Conservation (phyloP, 2,329 filamentous ascomycete species). For the Triangularia verruculosa region DNA sequence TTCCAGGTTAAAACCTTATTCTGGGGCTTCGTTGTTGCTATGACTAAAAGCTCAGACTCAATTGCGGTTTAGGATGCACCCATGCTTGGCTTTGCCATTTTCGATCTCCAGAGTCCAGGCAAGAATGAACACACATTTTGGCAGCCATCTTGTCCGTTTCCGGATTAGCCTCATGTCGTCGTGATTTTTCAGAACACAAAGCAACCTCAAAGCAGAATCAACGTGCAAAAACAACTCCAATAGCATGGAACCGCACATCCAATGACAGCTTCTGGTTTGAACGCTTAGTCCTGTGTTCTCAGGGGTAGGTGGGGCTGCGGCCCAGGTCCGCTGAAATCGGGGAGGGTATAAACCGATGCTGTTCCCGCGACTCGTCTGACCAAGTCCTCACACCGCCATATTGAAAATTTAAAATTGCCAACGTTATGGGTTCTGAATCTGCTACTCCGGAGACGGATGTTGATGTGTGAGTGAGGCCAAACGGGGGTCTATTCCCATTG, state of each 20-base stretch:
- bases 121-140: too few species aligned
- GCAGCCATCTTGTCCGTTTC: background rate
- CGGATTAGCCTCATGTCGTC: background rate
- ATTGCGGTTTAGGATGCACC: background rate
- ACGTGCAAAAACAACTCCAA: background rate
- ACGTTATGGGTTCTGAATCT: background rate
- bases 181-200: background rate
- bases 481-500: background rate
- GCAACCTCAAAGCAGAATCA: background rate
- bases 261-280: background rate
- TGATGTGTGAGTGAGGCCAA: slow-evolving; percentile 29
- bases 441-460: slow-evolving; percentile 25
- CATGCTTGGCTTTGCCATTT: too few species aligned
- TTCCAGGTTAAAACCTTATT: background rate
- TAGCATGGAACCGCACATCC: background rate
- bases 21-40: background rate
- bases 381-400: background rate
- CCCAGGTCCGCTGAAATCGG: background rate
- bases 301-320: background rate
- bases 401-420: background rate
- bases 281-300: background rate
- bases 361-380: background rate
- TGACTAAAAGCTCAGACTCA: background rate
- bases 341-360: background rate
- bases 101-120: too few species aligned